Conservation (phyloP, 371 early-diverging fungal genomes). For the Apophysomyces ossiformis region DNA sequence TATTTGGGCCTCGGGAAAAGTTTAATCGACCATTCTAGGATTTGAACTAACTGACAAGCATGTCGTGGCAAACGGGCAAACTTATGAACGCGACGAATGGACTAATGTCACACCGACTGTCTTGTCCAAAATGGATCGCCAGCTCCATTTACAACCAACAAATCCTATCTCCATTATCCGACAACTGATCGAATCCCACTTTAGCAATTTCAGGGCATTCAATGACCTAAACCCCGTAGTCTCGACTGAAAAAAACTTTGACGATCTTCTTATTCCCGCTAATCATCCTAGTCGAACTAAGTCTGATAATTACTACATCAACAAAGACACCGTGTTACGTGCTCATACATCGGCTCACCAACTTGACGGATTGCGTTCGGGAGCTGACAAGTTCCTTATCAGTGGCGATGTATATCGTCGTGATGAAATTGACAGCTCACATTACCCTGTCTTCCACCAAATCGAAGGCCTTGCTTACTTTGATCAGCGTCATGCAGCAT, state of each 20-base stretch:
- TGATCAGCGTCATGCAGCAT: constrained; percentile 34
- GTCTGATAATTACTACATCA: constrained; percentile 95
- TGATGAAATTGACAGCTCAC: constrained; percentile 94
- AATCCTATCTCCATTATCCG: constrained; percentile 92
- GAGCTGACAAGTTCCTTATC: constrained; percentile 70
- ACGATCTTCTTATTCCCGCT: constrained; percentile 79
- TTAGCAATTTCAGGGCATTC: constrained; percentile 67
- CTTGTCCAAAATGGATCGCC: constrained; percentile 74
- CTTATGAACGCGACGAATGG: constrained; percentile 64
- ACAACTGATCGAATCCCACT: constrained; percentile 76
- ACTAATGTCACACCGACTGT: constrained; percentile 86
- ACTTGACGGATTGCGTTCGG: constrained; percentile 66
- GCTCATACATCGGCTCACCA: constrained; percentile 98
- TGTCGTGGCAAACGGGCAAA: constrained; percentile 56
- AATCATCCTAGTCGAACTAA: constrained; percentile 86
- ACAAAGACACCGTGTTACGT: constrained; percentile 77
- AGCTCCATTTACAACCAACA: constrained; percentile 79
- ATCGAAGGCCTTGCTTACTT: constrained; percentile 89
- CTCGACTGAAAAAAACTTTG: constrained; percentile 88
- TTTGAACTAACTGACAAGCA: constrained; percentile 24
- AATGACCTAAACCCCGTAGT: constrained; percentile 81
- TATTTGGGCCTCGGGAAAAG: neutral
- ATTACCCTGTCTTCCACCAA: constrained; percentile 98
- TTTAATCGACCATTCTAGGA: constrained; percentile 11
- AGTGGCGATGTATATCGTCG: constrained; percentile 97